These are phyloP conservation scores for Albugo laibachii DNA, from an alignment of 352 stramenopile species.

Conservation along the genomic window DNA sequence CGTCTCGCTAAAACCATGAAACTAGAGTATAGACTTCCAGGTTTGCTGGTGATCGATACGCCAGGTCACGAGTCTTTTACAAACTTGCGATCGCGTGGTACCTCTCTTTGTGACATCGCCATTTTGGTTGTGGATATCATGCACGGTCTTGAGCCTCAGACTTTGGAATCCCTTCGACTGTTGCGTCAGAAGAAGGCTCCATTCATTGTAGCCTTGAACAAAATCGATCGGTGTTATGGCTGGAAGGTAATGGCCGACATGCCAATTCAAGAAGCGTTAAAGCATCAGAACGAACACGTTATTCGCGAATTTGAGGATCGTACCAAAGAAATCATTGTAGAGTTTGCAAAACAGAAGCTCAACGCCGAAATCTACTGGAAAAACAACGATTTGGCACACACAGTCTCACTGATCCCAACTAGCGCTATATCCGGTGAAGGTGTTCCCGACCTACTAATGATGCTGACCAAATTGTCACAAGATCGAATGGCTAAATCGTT, in stretches of 20 bases:
- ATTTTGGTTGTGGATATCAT: conserved; percentile 99
- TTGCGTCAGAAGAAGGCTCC: conserved; percentile 88
- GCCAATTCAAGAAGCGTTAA: conserved; percentile 84
- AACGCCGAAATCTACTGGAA: conserved; percentile 99
- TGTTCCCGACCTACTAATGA: conserved; percentile 94
- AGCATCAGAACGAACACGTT: conserved; percentile 85
- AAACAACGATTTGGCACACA: conserved; percentile 91
- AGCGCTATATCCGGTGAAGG: conserved; percentile 97
- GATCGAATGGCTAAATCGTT: conserved; percentile 83
- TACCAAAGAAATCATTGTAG: conserved; percentile 83
- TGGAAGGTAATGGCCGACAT: conserved; percentile 94
- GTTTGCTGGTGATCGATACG: conserved; percentile 97
- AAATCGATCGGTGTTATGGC: conserved; percentile 97
- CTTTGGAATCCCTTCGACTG: conserved; percentile 97
- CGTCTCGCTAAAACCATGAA: conserved; percentile 49
- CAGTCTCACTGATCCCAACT: conserved; percentile 95
- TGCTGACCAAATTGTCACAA: conserved; percentile 92
- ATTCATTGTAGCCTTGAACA: conserved; percentile 99
- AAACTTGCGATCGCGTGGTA: conserved; percentile 94
- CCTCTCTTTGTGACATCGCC: conserved; percentile 97
- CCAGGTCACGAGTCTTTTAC: conserved; percentile 98
- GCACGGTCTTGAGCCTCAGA: conserved; percentile 98
- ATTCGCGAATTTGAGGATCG: conserved; percentile 92
- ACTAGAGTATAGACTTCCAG: conserved; percentile 79
- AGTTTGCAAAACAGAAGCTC: conserved; percentile 93